Evolutionary conservation across 495 filamentous ascomycete species (phyloP), one percentile per base, ranked within the genome.

Genomic region (Lindgomyces ingoldianus): DNA sequence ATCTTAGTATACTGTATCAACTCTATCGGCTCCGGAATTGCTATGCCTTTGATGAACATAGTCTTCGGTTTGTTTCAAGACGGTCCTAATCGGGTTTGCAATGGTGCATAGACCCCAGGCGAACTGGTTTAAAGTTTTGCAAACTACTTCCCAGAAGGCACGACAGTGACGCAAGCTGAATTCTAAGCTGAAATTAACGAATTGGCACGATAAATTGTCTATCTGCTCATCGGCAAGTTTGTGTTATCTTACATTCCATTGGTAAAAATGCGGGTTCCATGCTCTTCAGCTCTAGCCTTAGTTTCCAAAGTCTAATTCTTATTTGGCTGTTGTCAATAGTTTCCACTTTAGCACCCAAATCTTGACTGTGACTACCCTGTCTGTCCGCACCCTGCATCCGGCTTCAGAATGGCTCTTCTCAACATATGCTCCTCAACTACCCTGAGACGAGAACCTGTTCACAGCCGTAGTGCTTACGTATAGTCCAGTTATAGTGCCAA

Each of bases 221-320:
- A 85, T 57, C 73, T 89, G 6, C 88, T 89, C 63, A 78, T 86
- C 51, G 86, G 76, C 8, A 83, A 85, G 64, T 83, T 85, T 57
- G 65, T 80, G 9, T 66, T 86, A 2, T 80, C 79, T 47, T 87
- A 87, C 67, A 72, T 86, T 33, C 76, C 78, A 14, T 79, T 85
- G 75, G 82, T 82, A 67, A 78, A 79, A 42, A 44, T 12, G 3
- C 16, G 3, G 6, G 26, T 46, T 24, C 25, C 16, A 33, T 25
- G 21, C 59, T 60, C 27, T 18, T 42, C 51, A 12, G 63, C 18
- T 48, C n/a, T n/a, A n/a, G n/a, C n/a, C n/a, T n/a, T n/a, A n/a
- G n/a, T n/a, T n/a, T n/a, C n/a, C n/a, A n/a, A n/a, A n/a, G n/a
- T n/a, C n/a, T n/a, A n/a, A n/a, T n/a, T n/a, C n/a, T n/a, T n/a